Evolutionary conservation across 768 basidiomycete species (phyloP), one percentile per base, ranked within the genome.

Genomic region (Glaciozyma antarctica): DNA sequence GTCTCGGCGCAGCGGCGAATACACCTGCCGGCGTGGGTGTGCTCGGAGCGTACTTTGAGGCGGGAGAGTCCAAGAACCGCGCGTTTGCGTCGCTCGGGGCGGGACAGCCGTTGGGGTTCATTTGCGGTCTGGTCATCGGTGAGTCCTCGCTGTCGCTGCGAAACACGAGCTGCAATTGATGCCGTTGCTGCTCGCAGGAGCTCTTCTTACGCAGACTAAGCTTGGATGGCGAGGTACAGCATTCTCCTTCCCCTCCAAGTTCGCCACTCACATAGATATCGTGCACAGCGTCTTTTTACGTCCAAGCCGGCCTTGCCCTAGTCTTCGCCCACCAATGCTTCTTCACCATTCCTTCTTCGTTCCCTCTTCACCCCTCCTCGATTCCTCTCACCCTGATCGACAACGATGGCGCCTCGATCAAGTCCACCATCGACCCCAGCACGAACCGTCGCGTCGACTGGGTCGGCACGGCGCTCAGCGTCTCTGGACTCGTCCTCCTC

Each of bases 61-160:
- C 41, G 7, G 57, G 57, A 13, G 41, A 43, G 16, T 17, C 43
- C 43, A 44, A 45, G 41, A 58, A 58, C 57, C 26, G 43, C 26
- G 57, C 57, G 24, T 58, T 58, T 24, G 57, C 57, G 8, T n/a
- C 19, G 15, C 43, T 58, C 0, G 57, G 57, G 15, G 57, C 57
- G 7, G 57, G 57, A 0, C 57, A 58, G 26, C 57, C 57, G 9
- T 43, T 58, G 6, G 57, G 57, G 13, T 58, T 26, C 57, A 58
- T 58, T 17, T 6, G 22, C 17, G 57, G 57, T 4, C 43, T 58
- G 0, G 57, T 58, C 7, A 26, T 58, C 7, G 57, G 57, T 7
- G 38, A 41, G 38, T 41, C 13, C 38, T 41, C 38, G 38, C 13
- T 15, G 2, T 41, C 38, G 38, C 38, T 41, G 38, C 38, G 38